A percentile compares a stretch with the other conserved stretches of the same genome.
Evolutionary conservation across 345 rosid genomes (phyloP).

Genomic region (Hibiscus mutabilis): DNA sequence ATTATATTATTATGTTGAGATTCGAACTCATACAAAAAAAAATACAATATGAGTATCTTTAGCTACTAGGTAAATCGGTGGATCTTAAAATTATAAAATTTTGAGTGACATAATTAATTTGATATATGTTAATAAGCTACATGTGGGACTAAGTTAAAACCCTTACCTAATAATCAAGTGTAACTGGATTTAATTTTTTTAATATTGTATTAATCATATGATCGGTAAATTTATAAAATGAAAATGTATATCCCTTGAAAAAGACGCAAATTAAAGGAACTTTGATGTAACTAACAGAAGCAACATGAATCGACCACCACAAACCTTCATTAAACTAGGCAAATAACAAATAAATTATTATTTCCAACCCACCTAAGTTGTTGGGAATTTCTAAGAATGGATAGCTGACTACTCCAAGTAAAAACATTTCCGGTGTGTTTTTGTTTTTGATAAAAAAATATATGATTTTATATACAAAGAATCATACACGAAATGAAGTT

Average conservation of each 20-base stretch:
- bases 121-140: too few relatives aligned
- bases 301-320: slow-evolving; percentile 73
- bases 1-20: too few relatives aligned
- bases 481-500: too few relatives aligned
- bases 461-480: too few relatives aligned
- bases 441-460: too few relatives aligned
- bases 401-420: slow-evolving; percentile 32
- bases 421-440: too few relatives aligned
- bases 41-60: too few relatives aligned
- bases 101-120: neutral
- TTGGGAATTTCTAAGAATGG: slow-evolving; percentile 56
- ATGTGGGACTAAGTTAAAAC: too few relatives aligned
- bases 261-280: slow-evolving; percentile 22
- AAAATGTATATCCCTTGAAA: slow-evolving; percentile 26
- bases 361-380: slow-evolving; percentile 55
- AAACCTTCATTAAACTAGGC: slow-evolving; percentile 32
- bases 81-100: neutral
- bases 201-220: neutral
- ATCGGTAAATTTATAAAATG: neutral
- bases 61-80: too few relatives aligned
- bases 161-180: too few relatives aligned
- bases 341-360: slow-evolving; percentile 26
- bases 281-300: slow-evolving; percentile 19
- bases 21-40: too few relatives aligned
- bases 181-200: neutral